phyloP scores from a whole-genome alignment of 139 green algal species.

The Edaphochlamys debaryana region DNA sequence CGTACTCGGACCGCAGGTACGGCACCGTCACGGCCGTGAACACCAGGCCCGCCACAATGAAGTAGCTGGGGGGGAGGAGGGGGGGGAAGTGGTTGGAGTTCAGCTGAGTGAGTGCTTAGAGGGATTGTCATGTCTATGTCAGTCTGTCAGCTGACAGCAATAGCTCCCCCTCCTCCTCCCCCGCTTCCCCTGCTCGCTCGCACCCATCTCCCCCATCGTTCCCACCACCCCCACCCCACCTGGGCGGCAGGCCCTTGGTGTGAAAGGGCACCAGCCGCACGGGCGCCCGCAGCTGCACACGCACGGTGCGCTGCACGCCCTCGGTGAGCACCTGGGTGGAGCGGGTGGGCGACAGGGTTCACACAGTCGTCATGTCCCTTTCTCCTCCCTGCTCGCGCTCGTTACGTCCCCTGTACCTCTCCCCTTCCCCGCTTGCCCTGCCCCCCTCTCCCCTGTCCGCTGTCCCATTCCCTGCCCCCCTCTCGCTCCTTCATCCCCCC shows the following conservation, averaged over 20 bases:
- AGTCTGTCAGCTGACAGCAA: not conserved
- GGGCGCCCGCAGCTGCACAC: slow-evolving; percentile 37
- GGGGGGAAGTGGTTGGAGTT: too few species aligned
- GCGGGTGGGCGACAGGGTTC: too few species aligned
- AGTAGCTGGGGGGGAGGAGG: slow-evolving; percentile 76
- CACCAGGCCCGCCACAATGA: slow-evolving; percentile 90
- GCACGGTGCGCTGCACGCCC: slow-evolving; percentile 16
- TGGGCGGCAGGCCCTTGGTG: slow-evolving; percentile 71
- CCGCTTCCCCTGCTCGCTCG: too few species aligned
- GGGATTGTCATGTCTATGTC: too few species aligned
- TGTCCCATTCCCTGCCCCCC: too few species aligned
- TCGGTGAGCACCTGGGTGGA: slow-evolving; percentile 1
- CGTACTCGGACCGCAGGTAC: slow-evolving; percentile 41
- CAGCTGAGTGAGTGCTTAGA: too few species aligned
- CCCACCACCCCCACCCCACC: not conserved
- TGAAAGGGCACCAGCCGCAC: slow-evolving; percentile 80
- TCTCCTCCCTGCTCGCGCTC: too few species aligned
- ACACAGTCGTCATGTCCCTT: too few species aligned
- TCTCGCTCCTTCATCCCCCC: slow-evolving; percentile 16
- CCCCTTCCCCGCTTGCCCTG: too few species aligned
- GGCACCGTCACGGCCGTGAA: slow-evolving; percentile 69
- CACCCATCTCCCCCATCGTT: too few species aligned
- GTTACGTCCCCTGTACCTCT: too few species aligned
- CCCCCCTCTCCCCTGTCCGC: too few species aligned
- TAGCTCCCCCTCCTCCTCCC: not conserved